phyloP scores from a whole-genome alignment of 306 rosid genomes.

The Luffa acutangula region DNA sequence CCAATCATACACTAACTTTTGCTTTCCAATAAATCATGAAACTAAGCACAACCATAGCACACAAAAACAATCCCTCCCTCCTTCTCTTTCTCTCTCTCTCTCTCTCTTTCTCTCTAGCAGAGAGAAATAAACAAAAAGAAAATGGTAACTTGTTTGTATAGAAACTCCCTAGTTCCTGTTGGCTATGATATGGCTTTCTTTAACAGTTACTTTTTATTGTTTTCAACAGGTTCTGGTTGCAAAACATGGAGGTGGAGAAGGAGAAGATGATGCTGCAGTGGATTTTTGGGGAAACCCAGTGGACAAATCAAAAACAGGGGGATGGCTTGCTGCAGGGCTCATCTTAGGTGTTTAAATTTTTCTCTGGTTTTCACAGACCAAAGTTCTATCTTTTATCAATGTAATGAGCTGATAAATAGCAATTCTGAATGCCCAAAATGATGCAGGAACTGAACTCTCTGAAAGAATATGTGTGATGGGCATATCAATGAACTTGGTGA shows the following conservation, averaged over 20 bases:
- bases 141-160: constrained; percentile 43
- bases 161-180: background rate
- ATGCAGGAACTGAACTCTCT: constrained; percentile 74
- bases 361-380: background rate
- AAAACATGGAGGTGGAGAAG: constrained; percentile 30
- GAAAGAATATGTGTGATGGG: constrained; percentile 93
- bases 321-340: constrained; percentile 91
- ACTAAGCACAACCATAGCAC: background rate
- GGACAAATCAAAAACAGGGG: constrained; percentile 64
- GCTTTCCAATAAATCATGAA: background rate
- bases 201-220: background rate
- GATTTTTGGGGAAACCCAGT: constrained; percentile 59
- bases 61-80: background rate
- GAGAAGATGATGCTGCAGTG: constrained; percentile 29
- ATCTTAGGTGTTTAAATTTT: constrained; percentile 50
- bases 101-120: background rate
- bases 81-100: background rate
- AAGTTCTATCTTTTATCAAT: background rate
- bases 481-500: constrained; percentile 79
- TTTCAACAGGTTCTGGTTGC: constrained; percentile 48
- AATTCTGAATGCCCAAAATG: background rate
- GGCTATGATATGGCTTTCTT: background rate
- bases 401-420: background rate
- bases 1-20: constrained; percentile 11
- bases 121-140: constrained; percentile 9